These are phyloP conservation scores for Hordeum marinum DNA, from an alignment of 176 grass and related monocot species.

Conservation along the genomic window DNA sequence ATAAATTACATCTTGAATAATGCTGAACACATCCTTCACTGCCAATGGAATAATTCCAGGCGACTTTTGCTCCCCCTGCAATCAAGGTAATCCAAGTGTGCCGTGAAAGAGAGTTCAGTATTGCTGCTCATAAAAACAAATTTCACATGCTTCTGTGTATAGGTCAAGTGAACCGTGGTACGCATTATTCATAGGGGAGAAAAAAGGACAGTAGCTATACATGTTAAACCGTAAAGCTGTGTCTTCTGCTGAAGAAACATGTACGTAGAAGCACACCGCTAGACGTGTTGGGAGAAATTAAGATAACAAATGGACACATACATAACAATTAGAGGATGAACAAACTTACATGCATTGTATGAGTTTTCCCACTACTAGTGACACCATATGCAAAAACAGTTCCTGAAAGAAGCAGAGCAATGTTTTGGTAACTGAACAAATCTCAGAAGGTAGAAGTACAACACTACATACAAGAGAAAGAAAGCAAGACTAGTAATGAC, in stretches of 20 bases:
- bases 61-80: constrained; percentile 94
- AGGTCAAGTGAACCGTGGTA: neutral
- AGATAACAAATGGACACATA: neutral
- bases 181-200: neutral
- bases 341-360: constrained; percentile 97
- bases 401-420: constrained; percentile 47
- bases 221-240: constrained; percentile 18
- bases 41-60: constrained; percentile 97
- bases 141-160: neutral
- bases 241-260: constrained; percentile 8
- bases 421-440: constrained; percentile 6
- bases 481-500: neutral
- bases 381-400: constrained; percentile 99
- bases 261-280: neutral
- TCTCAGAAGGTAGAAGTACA: neutral
- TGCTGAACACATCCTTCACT: constrained; percentile 98
- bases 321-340: neutral
- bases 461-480: neutral
- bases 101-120: neutral
- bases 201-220: neutral
- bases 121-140: constrained; percentile 4
- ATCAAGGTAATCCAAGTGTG: constrained; percentile 13
- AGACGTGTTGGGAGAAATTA: neutral
- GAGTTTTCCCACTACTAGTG: constrained; percentile 98
- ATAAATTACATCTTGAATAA: constrained; percentile 92